Evolutionary conservation across 2,329 filamentous ascomycete species (phyloP).

Genomic region (Colletotrichum sp.): DNA sequence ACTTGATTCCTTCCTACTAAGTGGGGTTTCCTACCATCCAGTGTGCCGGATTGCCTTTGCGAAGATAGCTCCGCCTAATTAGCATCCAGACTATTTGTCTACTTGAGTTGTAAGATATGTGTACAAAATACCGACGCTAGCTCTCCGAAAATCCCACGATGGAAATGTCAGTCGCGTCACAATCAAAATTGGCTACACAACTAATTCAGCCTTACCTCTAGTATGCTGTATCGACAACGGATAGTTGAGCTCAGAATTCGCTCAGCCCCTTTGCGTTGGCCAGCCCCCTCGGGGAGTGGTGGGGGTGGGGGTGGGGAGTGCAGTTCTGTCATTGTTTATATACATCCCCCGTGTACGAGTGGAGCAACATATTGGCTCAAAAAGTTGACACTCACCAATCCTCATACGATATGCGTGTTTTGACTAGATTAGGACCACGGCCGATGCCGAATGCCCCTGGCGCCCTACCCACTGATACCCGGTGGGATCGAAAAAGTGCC

Average conservation of each 20-base stretch:
- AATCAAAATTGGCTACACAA: background rate
- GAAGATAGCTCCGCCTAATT: background rate
- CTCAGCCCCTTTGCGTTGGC: background rate
- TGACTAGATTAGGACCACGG: background rate
- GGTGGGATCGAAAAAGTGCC: background rate
- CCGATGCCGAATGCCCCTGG: background rate
- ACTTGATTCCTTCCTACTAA: rapidly evolving
- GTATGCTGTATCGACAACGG: background rate
- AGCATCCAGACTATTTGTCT: rapidly evolving
- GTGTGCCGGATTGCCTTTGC: background rate
- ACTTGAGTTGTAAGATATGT: background rate
- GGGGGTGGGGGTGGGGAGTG: background rate
- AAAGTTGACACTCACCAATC: background rate
- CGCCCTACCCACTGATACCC: rapidly evolving
- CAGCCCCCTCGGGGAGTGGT: background rate
- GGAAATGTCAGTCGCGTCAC: background rate
- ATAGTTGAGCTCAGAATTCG: background rate
- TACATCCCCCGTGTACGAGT: background rate
- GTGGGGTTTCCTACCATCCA: background rate
- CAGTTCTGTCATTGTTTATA: background rate
- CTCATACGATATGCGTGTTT: background rate
- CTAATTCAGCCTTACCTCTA: background rate
- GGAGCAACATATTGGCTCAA: background rate
- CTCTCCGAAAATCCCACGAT: background rate
- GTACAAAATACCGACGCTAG: background rate